Percentiles rank a stretch among this genome's conserved stretches.
These are phyloP conservation scores for Straminergon stramineum DNA, from an alignment of 225 moss, liverwort and hornwort genomes.

Conservation along the genomic window DNA sequence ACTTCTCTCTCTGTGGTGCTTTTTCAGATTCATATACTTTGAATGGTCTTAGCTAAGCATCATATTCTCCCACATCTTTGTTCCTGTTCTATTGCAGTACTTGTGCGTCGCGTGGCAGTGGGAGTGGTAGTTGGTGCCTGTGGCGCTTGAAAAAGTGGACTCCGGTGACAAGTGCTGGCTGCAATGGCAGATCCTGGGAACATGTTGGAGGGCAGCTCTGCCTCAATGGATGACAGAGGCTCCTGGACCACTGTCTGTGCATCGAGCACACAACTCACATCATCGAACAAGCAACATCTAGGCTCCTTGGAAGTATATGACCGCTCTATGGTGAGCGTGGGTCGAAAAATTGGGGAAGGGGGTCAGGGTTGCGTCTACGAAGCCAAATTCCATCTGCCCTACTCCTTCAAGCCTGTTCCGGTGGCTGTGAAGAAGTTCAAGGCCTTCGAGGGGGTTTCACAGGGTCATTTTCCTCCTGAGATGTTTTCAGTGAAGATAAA, in stretches of 20 bases:
- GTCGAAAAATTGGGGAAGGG: not conserved
- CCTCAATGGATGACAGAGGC: not conserved
- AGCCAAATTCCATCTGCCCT: not conserved
- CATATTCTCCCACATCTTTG: not conserved
- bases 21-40: not conserved
- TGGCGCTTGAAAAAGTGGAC: not conserved
- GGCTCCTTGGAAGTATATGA: rapidly evolving
- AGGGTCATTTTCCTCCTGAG: not conserved
- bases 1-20: not conserved
- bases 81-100: not conserved
- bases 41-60: not conserved
- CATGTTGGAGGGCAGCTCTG: not conserved
- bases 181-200: not conserved
- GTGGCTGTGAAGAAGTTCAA: not conserved
- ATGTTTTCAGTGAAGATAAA: rapidly evolving
- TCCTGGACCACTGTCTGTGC: not conserved
- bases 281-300: not conserved
- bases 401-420: not conserved
- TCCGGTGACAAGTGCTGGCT: not conserved
- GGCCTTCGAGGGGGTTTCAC: not conserved
- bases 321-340: not conserved
- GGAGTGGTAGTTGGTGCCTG: not conserved
- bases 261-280: not conserved
- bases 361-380: not conserved
- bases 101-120: not conserved